phyloP scores from a whole-genome alignment of 768 basidiomycete species.

The Boletus insuetus region DNA sequence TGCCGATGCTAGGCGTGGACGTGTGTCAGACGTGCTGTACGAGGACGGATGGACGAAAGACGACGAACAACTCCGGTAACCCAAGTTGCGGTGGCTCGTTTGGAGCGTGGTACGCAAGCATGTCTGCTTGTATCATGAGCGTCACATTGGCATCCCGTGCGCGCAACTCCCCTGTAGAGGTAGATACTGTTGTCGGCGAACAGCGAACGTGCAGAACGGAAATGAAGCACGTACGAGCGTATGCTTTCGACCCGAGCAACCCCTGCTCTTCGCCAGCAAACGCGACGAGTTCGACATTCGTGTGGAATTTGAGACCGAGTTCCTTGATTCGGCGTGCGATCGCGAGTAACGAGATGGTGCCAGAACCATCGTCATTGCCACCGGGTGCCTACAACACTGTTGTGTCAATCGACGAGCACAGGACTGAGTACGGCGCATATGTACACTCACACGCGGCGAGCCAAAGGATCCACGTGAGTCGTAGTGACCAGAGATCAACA shows the following conservation, averaged over 20 bases:
- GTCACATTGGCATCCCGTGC: conserved; percentile 61
- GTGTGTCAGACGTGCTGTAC: neutral
- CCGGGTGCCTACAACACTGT: conserved; percentile 38
- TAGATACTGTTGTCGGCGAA: neutral
- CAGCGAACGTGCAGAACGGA: neutral
- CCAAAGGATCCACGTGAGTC: conserved; percentile 92
- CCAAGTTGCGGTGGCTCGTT: conserved; percentile 83
- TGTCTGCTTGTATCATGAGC: conserved; percentile 88
- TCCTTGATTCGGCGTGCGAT: conserved; percentile 75
- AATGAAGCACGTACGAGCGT: conserved; percentile 60
- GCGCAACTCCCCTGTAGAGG: conserved; percentile 52
- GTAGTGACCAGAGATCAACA: conserved; percentile 84
- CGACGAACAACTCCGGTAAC: conserved; percentile 62
- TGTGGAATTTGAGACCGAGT: conserved; percentile 65
- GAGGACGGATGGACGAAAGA: neutral
- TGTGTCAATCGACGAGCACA: neutral
- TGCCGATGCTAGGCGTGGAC: conserved; percentile 58
- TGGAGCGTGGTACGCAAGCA: conserved; percentile 81
- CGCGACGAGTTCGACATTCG: conserved; percentile 74
- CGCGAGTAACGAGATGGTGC: conserved; percentile 68
- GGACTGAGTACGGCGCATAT: neutral
- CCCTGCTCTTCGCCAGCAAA: conserved; percentile 96
- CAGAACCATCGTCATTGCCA: conserved; percentile 63
- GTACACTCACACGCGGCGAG: conserved; percentile 43
- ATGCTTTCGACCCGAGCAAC: conserved; percentile 70